A percentile compares a stretch with the other conserved stretches of the same genome.
Evolutionary conservation across 2,329 filamentous ascomycete genomes (phyloP).

Genomic region (Tolypocladium cylindrosporum): DNA sequence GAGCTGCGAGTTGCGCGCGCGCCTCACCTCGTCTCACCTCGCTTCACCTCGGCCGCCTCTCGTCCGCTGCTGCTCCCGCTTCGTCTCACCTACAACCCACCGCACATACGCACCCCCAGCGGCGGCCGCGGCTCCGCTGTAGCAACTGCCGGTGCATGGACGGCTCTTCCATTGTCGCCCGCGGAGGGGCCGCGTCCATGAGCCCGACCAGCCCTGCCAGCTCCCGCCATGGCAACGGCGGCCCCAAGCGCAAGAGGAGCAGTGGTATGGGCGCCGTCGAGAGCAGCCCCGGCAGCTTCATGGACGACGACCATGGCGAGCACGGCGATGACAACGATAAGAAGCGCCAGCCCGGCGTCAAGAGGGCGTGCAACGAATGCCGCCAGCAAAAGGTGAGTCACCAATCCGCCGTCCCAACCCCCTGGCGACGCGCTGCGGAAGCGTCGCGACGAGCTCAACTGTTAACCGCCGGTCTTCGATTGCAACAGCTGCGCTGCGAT

Average conservation of each 20-base stretch:
- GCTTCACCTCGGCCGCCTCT: constrained; percentile 7
- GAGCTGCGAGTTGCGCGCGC: background rate
- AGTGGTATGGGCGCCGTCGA: constrained; percentile 41
- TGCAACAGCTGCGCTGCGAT: constrained; percentile 63
- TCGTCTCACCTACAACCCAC: background rate
- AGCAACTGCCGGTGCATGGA: constrained; percentile 30
- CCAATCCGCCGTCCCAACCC: constrained; percentile 10
- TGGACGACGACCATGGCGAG: constrained; percentile 45
- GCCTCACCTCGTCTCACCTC: constrained; percentile 1
- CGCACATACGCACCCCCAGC: background rate
- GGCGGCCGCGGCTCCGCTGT: constrained; percentile 7
- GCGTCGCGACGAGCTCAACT: background rate
- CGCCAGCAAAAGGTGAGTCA: constrained; percentile 68
- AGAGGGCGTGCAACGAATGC: constrained; percentile 78
- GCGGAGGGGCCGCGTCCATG: constrained; percentile 36
- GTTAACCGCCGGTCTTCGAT: background rate
- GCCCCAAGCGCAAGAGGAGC: constrained; percentile 48
- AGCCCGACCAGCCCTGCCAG: constrained; percentile 48
- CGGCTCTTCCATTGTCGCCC: constrained; percentile 34
- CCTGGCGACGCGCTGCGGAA: background rate
- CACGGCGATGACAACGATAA: constrained; percentile 42
- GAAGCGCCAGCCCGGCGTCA: constrained; percentile 58
- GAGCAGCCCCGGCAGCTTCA: constrained; percentile 48
- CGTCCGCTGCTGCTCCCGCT: constrained; percentile 1
- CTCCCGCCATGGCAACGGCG: constrained; percentile 38